Evolutionary conservation across 306 rosid genomes (phyloP).

Genomic region (Castanea crenata): DNA sequence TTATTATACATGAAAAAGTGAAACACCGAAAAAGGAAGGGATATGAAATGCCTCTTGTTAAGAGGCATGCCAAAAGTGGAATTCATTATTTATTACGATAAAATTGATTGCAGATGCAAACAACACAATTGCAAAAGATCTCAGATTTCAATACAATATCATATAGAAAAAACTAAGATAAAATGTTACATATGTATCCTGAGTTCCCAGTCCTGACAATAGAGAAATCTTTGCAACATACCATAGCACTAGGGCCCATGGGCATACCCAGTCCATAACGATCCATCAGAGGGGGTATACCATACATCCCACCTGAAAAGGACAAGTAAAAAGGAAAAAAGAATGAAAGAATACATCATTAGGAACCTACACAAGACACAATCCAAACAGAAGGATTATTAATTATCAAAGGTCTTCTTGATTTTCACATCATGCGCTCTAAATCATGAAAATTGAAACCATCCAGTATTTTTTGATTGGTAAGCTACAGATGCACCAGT

Average conservation of each 20-base stretch:
- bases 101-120: slow-evolving; percentile 8
- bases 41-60: background rate
- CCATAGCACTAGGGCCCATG: slow-evolving; percentile 84
- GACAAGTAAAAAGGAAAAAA: slow-evolving; percentile 12
- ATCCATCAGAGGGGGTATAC: slow-evolving; percentile 78
- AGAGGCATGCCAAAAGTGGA: background rate
- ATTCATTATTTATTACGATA: background rate
- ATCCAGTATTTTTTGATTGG: no score
- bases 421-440: background rate
- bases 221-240: slow-evolving; percentile 30
- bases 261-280: slow-evolving; percentile 91
- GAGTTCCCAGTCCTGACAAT: slow-evolving; percentile 1
- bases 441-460: background rate
- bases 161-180: background rate
- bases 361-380: background rate
- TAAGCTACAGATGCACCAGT: no score
- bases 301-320: slow-evolving; percentile 82
- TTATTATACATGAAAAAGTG: background rate
- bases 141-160: background rate
- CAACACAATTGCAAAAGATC: background rate
- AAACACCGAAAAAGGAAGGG: background rate
- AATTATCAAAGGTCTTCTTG: background rate
- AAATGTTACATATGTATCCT: background rate
- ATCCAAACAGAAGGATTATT: background rate
- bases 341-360: slow-evolving; percentile 8